A percentile compares a stretch with the other conserved stretches of the same genome.
phyloP scores from a whole-genome alignment of 2,329 filamentous ascomycete genomes.

The Pseudogymnoascus sp. region DNA sequence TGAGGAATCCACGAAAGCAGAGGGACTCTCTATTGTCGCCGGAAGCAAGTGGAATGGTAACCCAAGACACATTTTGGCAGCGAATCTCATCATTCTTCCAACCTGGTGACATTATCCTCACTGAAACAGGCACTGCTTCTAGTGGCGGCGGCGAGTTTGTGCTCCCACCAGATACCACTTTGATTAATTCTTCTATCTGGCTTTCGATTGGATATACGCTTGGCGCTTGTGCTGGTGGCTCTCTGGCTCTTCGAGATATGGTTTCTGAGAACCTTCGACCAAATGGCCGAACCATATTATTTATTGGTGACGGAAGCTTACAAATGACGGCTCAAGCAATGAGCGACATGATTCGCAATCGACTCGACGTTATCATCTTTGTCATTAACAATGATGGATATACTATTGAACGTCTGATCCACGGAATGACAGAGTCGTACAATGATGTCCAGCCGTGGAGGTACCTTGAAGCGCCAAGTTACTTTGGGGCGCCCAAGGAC shows the following conservation, averaged over 20 bases:
- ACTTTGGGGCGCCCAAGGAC: constrained; percentile 39
- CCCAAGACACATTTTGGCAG: constrained; percentile 42
- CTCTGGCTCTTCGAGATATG: constrained; percentile 43
- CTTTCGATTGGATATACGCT: constrained; percentile 54
- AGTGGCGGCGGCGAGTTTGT: constrained; percentile 44
- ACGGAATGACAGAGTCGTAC: constrained; percentile 44
- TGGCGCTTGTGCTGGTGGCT: constrained; percentile 46
- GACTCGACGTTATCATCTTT: constrained; percentile 41
- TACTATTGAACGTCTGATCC: constrained; percentile 49
- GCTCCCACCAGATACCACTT: constrained; percentile 39
- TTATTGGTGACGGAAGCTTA: constrained; percentile 57
- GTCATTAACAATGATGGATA: constrained; percentile 53
- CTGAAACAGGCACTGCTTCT: constrained; percentile 49
- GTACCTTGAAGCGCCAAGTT: constrained; percentile 39
- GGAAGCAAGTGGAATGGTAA: constrained; percentile 27
- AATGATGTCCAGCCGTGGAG: constrained; percentile 47
- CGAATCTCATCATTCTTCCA: constrained; percentile 38
- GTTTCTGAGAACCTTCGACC: constrained; percentile 25
- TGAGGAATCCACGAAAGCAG: background rate
- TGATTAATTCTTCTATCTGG: constrained; percentile 47
- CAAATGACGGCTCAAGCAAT: constrained; percentile 60
- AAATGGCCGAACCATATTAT: constrained; percentile 42
- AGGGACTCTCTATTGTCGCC: constrained; percentile 16
- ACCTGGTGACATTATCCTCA: constrained; percentile 46
- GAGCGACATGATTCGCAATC: constrained; percentile 50